Evolutionary conservation across 345 rosid species (phyloP), one percentile per base, ranked within the genome.

Genomic region (Citrus sp.): DNA sequence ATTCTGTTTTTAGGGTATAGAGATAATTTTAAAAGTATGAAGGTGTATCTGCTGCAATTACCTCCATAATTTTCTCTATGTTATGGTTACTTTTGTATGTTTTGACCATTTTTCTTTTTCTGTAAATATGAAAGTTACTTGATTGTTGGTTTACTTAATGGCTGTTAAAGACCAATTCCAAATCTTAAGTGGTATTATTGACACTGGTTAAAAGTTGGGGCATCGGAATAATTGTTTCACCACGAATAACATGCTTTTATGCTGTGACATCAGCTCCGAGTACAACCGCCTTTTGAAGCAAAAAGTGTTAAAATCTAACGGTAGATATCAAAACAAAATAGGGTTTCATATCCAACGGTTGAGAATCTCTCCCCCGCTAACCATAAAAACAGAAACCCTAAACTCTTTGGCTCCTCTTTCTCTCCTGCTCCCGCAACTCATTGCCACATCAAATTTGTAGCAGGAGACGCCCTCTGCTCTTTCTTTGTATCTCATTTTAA

Each of bases 361-460:
- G 13, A 63, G 46, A 69, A 60, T 46, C 49, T 0, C 19, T 49
- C 61, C 65, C 72, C 81, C 25, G 58, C 64, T 21, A 59, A 67
- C 82, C 71, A 84, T 86, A 82, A 81, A 77, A 28, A 0, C 56
- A 3, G 35, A 56, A 90, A 85, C 88, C 86, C 92, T 87, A 83
- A 19, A 32, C 0, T 9, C 13, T 24, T 1, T 7, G 49, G 14
- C 19, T 46, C 55, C 74, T 80, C 81, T 78, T 51, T 42, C 67
- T 27, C 87, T 84, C 89, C 87, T 84, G 87, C 87, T 82, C 54
- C 82, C 46, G 89, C 83, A 21, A 32, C 67, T 54, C 73, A 70
- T 27, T 46, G 81, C 80, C 59, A 60, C 74, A 77, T 46, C 64
- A 68, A 4, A 55, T 64, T 51, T 0, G 46, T 2, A 82, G 88